phyloP scores from a whole-genome alignment of 306 rosid species.

The Castanea crenata region DNA sequence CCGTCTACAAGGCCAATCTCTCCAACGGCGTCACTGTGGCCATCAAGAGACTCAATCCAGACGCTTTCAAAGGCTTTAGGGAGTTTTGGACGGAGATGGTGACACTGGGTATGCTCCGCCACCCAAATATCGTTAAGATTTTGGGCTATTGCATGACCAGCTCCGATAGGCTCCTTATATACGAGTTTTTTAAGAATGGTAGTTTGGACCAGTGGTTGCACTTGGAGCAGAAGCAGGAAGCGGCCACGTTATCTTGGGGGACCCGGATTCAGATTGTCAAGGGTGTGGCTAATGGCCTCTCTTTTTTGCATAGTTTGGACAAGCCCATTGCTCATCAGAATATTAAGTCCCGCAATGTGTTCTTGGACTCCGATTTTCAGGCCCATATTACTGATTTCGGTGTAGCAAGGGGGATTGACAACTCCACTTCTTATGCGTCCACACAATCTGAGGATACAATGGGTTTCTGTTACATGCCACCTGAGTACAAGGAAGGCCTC shows the following conservation, averaged over 20 bases:
- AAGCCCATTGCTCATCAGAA: too few species aligned
- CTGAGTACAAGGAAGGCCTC: conserved; percentile 67
- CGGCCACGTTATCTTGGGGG: too few species aligned
- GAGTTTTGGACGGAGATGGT: conserved; percentile 59
- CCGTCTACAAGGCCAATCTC: conserved; percentile 79
- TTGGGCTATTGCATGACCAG: conserved; percentile 75
- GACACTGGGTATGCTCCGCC: too few species aligned
- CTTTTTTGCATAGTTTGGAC: too few species aligned
- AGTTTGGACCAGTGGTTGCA: too few species aligned
- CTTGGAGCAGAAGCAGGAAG: too few species aligned
- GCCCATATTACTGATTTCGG: conserved; percentile 8
- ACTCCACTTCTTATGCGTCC: conserved; percentile 56
- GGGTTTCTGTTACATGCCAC: conserved; percentile 78
- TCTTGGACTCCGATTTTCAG: too few species aligned
- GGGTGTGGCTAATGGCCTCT: too few species aligned
- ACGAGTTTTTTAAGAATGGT: conserved; percentile 59
- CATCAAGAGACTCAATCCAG: conserved; percentile 71
- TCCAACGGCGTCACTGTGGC: conserved; percentile 67
- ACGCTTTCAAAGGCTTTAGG: conserved; percentile 91
- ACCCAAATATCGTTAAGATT: conserved; percentile 45
- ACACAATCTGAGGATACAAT: conserved; percentile 81
- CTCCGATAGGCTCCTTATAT: conserved; percentile 62
- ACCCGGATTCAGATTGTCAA: too few species aligned
- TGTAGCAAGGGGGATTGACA: conserved; percentile 64
- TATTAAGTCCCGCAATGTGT: too few species aligned